These are phyloP conservation scores for Biscogniauxia sp. DNA, from an alignment of 2,329 filamentous ascomycete genomes.

Conservation along the genomic window DNA sequence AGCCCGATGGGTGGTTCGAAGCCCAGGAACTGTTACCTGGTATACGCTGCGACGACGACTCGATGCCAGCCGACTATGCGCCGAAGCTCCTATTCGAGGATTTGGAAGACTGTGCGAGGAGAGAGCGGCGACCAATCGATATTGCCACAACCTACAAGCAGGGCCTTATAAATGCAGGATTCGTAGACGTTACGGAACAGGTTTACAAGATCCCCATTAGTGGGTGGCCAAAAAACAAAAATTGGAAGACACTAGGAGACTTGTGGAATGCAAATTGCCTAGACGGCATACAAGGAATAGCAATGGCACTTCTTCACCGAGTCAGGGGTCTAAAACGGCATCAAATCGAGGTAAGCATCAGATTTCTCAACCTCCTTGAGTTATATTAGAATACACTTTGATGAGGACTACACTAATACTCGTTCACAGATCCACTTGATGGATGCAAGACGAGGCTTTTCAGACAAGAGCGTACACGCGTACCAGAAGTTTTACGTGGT, in stretches of 20 bases:
- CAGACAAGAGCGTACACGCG: constrained; percentile 45
- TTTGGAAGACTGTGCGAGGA: constrained; percentile 37
- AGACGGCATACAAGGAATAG: constrained; percentile 45
- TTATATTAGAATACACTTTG: not conserved
- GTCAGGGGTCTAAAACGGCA: constrained; percentile 40
- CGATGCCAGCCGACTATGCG: constrained; percentile 37
- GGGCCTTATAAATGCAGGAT: constrained; percentile 48
- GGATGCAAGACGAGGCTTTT: constrained; percentile 46
- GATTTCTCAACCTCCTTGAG: not conserved
- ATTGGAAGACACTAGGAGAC: constrained; percentile 42
- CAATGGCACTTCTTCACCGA: constrained; percentile 40
- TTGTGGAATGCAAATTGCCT: constrained; percentile 45
- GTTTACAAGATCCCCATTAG: constrained; percentile 55
- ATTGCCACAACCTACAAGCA: constrained; percentile 35
- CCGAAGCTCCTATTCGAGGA: constrained; percentile 41
- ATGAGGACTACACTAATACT: constrained; percentile 2
- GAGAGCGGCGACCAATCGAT: constrained; percentile 38
- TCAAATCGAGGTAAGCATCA: constrained; percentile 46
- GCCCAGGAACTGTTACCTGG: constrained; percentile 46
- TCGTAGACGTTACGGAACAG: constrained; percentile 52
- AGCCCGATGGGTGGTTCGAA: constrained; percentile 55
- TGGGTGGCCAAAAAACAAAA: constrained; percentile 49
- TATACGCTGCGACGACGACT: constrained; percentile 45
- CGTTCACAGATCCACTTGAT: constrained; percentile 44
- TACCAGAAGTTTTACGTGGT: constrained; percentile 51